phyloP scores from a whole-genome alignment of 179 eudicot genomes.

The Drosera spatulata region DNA sequence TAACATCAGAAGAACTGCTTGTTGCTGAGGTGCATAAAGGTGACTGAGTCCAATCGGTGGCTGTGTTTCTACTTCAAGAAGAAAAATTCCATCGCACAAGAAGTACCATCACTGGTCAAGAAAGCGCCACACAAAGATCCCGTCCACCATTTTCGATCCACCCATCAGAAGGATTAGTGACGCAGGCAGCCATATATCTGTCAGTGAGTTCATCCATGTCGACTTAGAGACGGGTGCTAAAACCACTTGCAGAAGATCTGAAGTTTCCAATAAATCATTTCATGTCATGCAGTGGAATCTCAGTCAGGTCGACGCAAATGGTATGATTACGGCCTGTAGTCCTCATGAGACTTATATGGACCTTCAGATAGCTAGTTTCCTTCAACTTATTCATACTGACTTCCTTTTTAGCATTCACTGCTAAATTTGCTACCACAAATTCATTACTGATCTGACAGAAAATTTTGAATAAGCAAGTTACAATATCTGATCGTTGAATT shows the following conservation, averaged over 20 bases:
- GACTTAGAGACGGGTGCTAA: slow-evolving; percentile 34
- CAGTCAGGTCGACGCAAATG: slow-evolving; percentile 37
- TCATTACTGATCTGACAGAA: no score
- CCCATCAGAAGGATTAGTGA: slow-evolving; percentile 36
- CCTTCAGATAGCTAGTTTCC: no score
- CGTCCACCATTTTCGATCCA: slow-evolving; percentile 16
- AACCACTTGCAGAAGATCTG: slow-evolving; percentile 37
- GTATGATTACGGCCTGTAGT: slow-evolving; percentile 11
- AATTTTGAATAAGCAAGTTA: no score
- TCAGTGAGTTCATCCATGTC: slow-evolving; percentile 34
- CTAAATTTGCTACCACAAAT: no score
- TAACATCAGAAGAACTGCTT: not conserved
- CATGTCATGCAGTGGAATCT: slow-evolving; percentile 36
- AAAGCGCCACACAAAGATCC: slow-evolving; percentile 12
- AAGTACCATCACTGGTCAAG: slow-evolving; percentile 18
- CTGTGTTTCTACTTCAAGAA: slow-evolving; percentile 27
- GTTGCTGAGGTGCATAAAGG: not conserved
- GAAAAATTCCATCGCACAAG: slow-evolving; percentile 20
- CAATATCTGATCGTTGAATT: slow-evolving; percentile 1
- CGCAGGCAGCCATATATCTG: slow-evolving; percentile 27
- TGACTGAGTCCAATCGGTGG: slow-evolving; percentile 21
- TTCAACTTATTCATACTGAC: no score
- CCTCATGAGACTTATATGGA: not conserved
- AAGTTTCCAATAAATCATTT: slow-evolving; percentile 36
- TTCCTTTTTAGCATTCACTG: no score